Evolutionary conservation across 805 yeast species (phyloP).

Genomic region (Candida corydali): DNA sequence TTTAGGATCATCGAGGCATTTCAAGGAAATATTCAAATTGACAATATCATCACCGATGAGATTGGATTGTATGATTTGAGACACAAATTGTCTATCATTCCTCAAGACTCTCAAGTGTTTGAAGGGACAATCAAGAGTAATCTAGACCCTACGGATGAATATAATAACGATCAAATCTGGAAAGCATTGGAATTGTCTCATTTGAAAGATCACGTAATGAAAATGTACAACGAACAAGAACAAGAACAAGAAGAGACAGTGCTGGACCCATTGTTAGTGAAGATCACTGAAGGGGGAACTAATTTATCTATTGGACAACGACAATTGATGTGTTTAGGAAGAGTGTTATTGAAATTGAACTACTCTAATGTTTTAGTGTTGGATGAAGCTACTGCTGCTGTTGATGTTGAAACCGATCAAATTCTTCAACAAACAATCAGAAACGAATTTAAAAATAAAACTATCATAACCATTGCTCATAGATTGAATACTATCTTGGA

Average conservation of each 20-base stretch:
- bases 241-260: constrained; percentile 22
- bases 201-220: constrained; percentile 36
- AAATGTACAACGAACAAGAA: constrained; percentile 31
- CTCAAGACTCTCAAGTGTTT: constrained; percentile 44
- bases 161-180: constrained; percentile 37
- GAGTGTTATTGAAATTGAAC: constrained; percentile 66
- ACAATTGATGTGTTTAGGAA: constrained; percentile 68
- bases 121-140: constrained; percentile 40
- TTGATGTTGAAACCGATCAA: constrained; percentile 79
- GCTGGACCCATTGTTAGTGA: constrained; percentile 28
- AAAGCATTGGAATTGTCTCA: constrained; percentile 40
- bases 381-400: constrained; percentile 89
- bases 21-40: constrained; percentile 35
- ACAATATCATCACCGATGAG: constrained; percentile 26
- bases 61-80: constrained; percentile 43
- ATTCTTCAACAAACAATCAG: constrained; percentile 76
- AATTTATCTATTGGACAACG: constrained; percentile 52
- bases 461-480: constrained; percentile 82
- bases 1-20: constrained; percentile 40
- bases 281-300: constrained; percentile 41
- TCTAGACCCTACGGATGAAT: constrained; percentile 37
- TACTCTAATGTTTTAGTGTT: constrained; percentile 57
- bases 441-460: constrained; percentile 67
- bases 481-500: constrained; percentile 80
- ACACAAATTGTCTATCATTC: constrained; percentile 39